Conservation (phyloP, 352 stramenopile species). For the Blastocystis sp. region DNA sequence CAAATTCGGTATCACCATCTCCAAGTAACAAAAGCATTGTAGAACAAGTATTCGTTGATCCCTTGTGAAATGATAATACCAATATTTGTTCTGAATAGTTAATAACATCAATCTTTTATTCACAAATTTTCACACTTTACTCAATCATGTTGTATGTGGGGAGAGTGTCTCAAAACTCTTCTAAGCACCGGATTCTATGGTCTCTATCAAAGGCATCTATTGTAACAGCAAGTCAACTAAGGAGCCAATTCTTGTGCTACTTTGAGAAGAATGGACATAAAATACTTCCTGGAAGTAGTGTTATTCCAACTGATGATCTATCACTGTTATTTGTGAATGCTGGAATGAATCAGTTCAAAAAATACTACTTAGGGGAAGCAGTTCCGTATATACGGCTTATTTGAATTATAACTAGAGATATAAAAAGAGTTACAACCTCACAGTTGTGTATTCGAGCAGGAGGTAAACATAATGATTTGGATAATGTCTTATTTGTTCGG, state of each 20-base stretch:
- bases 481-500: constrained; percentile 91
- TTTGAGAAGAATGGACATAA: constrained; percentile 76
- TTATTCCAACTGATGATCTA: constrained; percentile 82
- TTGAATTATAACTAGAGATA: not conserved
- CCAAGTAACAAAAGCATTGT: constrained; percentile 1
- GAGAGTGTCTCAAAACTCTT: not conserved
- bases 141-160: not conserved
- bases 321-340: constrained; percentile 94
- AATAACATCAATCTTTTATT: not conserved
- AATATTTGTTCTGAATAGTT: not conserved
- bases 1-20: not conserved
- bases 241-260: constrained; percentile 75
- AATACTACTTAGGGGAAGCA: constrained; percentile 78
- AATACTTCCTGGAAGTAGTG: constrained; percentile 76
- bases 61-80: not conserved
- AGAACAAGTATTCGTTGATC: constrained; percentile 37
- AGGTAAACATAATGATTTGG: constrained; percentile 96
- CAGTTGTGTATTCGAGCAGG: constrained; percentile 94
- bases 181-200: not conserved
- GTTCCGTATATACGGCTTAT: constrained; percentile 9
- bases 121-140: not conserved
- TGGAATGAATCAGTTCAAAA: constrained; percentile 90
- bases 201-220: not conserved
- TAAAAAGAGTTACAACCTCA: constrained; percentile 79
- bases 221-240: constrained; percentile 73